Base-by-base conservation (phyloP, 306 rosid species). In the Acacia confusa region DNA sequence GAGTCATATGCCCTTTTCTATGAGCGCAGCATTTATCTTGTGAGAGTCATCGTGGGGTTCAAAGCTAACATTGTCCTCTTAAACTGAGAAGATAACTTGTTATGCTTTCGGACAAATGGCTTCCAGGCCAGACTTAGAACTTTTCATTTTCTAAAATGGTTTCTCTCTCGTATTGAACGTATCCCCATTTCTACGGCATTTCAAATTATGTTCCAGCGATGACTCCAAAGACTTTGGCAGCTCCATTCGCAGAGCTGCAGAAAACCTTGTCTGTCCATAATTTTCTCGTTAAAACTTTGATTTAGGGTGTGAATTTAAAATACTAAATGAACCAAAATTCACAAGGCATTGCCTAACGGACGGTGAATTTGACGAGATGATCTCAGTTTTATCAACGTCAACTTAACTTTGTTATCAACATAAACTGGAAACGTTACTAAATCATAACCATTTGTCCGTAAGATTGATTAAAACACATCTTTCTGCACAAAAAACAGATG, bases 31-130 rank as follows among this genome's bases (percentile, higher is more conserved):
- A 41, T 77, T 38, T 86, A 72, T 80, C 48, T 80, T 9, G 43
- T 4, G 61, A 25, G 65, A 73, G 70, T 68, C 70, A 78, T 78
- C 65, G 77, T 44, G 38, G 63, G n/a, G 70, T 44, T 71, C 89
- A 84, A 86, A 83, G 79, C 4, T 73, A 60, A 50, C 36, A 48
- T 61, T 67, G 76, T 61, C 73, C 70, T 68, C 25, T 53, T 79
- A 41, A 13, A 12, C 52, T 44, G 53, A n/a, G 22, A 72, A 66
- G 58, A 80, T 53, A 72, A 22, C 0, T 27, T n/a, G 1, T 52
- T 73, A 28, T 74, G 75, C 66, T 78, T 53, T 43, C 43, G 30
- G 69, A 61, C 13, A 36, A 85, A 78, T 80, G 81, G 78, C 41
- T 36, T 72, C 82, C 60, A 83, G 61, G 82, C 55, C 44, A 60